phyloP scores from a whole-genome alignment of 768 basidiomycete species.

The Punctularia strigosozonata region DNA sequence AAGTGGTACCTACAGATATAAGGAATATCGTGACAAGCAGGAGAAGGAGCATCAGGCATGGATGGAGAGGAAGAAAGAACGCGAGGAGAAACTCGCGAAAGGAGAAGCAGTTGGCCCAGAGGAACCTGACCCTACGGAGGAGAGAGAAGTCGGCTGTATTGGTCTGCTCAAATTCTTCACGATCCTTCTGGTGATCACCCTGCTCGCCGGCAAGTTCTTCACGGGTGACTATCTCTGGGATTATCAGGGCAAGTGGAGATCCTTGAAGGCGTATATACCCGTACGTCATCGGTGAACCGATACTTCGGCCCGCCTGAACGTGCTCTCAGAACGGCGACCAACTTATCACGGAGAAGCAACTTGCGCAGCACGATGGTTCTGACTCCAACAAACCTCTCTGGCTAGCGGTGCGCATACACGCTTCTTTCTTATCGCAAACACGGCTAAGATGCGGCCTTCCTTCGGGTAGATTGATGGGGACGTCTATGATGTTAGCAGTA shows the following conservation, averaged over 20 bases:
- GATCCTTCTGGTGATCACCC: slow-evolving; percentile 36
- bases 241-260: slow-evolving; percentile 51
- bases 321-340: slow-evolving; percentile 41
- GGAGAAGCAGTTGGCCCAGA: slow-evolving; percentile 66
- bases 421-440: slow-evolving; percentile 7
- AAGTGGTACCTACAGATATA: slow-evolving; percentile 34
- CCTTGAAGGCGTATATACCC: slow-evolving; percentile 52
- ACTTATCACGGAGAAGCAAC: slow-evolving; percentile 61
- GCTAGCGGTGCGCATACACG: slow-evolving; percentile 51
- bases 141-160: slow-evolving; percentile 50
- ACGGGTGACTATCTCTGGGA: slow-evolving; percentile 87
- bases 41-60: slow-evolving; percentile 51
- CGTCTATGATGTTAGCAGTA: slow-evolving; percentile 85
- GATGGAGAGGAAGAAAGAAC: slow-evolving; percentile 59
- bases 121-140: slow-evolving; percentile 62
- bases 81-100: slow-evolving; percentile 58
- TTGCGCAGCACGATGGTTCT: slow-evolving; percentile 65
- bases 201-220: slow-evolving; percentile 70
- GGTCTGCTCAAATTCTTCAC: slow-evolving; percentile 63
- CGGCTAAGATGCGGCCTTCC: no score
- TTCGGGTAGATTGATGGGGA: slow-evolving; percentile 70
- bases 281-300: slow-evolving; percentile 23
- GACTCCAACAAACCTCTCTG: slow-evolving; percentile 60
- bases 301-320: slow-evolving; percentile 5
- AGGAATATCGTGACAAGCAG: slow-evolving; percentile 51